Evolutionary conservation across 1,284 basidiomycete species (phyloP).

Genomic region (Inonotus obliquus): DNA sequence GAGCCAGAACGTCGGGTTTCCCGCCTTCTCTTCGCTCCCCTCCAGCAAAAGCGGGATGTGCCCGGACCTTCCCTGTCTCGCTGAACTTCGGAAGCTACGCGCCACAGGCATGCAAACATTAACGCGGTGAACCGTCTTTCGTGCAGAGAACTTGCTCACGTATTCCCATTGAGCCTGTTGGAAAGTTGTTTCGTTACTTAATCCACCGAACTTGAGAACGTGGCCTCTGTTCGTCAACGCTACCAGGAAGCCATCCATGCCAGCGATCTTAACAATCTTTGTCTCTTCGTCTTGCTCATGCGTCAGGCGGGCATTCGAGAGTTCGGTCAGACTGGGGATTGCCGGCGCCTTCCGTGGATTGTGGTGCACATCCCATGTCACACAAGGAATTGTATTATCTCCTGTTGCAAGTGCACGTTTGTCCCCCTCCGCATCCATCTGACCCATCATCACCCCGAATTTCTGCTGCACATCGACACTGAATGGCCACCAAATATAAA

Average conservation of each 20-base stretch:
- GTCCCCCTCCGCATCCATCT: conserved; percentile 41
- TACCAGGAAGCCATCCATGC: conserved; percentile 59
- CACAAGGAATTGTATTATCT: conserved; percentile 50
- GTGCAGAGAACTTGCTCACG: conserved; percentile 41
- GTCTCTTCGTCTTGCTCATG: conserved; percentile 34
- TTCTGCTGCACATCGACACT: conserved; percentile 35
- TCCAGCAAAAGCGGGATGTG: conserved; percentile 39
- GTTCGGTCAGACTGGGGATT: conserved; percentile 36
- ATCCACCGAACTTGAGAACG: conserved; percentile 53
- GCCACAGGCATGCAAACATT: conserved; percentile 25
- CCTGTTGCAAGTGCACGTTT: conserved; percentile 32
- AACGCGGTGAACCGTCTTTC: conserved; percentile 11
- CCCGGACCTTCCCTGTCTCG: conserved; percentile 46
- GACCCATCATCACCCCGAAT: conserved; percentile 38
- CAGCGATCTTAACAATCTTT: conserved; percentile 74
- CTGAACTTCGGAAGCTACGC: conserved; percentile 64
- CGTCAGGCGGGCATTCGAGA: conserved; percentile 33
- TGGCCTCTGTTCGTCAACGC: conserved; percentile 78
- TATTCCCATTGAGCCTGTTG: conserved; percentile 63
- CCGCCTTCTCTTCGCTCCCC: conserved; percentile 21
- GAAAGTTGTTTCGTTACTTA: conserved; percentile 36
- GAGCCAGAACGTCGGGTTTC: conserved; percentile 27
- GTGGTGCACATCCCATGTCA: conserved; percentile 48
- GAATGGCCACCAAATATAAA: conserved; percentile 76
- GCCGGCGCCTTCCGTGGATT: conserved; percentile 49